Evolutionary conservation across 495 filamentous ascomycete genomes (phyloP), one percentile per base, ranked within the genome.

Genomic region (Penicillium ucsense): DNA sequence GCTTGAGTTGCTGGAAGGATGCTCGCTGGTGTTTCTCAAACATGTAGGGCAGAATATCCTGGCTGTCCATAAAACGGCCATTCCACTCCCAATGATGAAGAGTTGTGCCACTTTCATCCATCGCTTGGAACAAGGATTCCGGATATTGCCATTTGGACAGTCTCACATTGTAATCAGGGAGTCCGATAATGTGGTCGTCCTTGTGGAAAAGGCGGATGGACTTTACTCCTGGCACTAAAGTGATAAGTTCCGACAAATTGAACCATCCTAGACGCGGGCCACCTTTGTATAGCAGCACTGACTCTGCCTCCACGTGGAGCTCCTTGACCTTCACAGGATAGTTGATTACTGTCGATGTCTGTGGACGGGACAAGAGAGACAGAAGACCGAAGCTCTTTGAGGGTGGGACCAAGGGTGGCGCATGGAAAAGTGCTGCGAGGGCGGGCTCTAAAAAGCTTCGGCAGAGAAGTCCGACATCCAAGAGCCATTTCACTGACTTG

Each of bases 31-130:
- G 86, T 10, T 70, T 67, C 6, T 60, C 51, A 7, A 67, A 53
- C 56, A 89, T 76, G 8, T 71, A 62, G 1, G 66, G 60, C 8
- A 84, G 57, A 35, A 76, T 58, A 31, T 68, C 52, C n/a, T 60
- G 60, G 2, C 70, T 64, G 6, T 76, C 71, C 50, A 76, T 72
- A 39, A 85, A 70, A n/a, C 81, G 75, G 33, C 76, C 64, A 53
- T 85, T 90, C 88, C 89, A 94, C 32, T 80, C 80, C 85, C 86
- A 95, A 45, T 74, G 80, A 31, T 66, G 71, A 31, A 94, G 76
- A 34, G 59, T 59, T 8, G 74, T 62, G 5, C 69, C 65, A 34
- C 58, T 65, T 20, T 67, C 45, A 5, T 67, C 60, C 31, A 88
- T 66, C 1, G 76, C 69, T 0, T 74, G 53, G 48, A 90, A 81